These are phyloP conservation scores for Begonia loranthoides DNA, from an alignment of 306 rosid genomes.

Conservation along the genomic window DNA sequence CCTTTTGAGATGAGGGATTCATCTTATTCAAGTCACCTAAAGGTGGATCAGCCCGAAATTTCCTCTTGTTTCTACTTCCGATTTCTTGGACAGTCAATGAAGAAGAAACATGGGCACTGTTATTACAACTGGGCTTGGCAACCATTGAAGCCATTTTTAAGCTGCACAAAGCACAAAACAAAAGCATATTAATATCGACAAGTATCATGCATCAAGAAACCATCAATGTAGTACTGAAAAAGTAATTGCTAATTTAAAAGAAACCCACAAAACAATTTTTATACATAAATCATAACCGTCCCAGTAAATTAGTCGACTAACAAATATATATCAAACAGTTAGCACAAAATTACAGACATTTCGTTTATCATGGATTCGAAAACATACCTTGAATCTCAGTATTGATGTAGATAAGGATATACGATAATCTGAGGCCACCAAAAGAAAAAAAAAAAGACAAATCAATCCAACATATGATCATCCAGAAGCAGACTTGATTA, in stretches of 20 bases:
- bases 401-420: background rate
- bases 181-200: too few species aligned
- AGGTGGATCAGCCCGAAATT: constrained; percentile 90
- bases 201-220: constrained; percentile 9
- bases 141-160: constrained; percentile 68
- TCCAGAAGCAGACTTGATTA: constrained; percentile 22
- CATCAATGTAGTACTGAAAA: constrained; percentile 17
- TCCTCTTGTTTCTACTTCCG: constrained; percentile 87
- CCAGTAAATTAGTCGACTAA: constrained; percentile 15
- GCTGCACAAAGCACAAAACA: constrained; percentile 26
- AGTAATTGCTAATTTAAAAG: constrained; percentile 6
- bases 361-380: constrained; percentile 23
- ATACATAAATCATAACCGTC: constrained; percentile 11
- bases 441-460: constrained; percentile 10
- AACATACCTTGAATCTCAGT: constrained; percentile 30
- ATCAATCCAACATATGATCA: constrained; percentile 12
- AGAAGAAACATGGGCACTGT: constrained; percentile 36
- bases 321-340: constrained; percentile 5
- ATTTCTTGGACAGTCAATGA: constrained; percentile 57
- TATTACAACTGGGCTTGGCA: constrained; percentile 25
- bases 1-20: constrained; percentile 38
- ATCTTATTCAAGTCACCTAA: constrained; percentile 41
- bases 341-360: constrained; percentile 18
- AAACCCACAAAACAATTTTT: constrained; percentile 3
- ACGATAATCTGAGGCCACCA: constrained; percentile 14